Evolutionary conservation across 768 basidiomycete species (phyloP).

Genomic region (Leccinum variicolor): DNA sequence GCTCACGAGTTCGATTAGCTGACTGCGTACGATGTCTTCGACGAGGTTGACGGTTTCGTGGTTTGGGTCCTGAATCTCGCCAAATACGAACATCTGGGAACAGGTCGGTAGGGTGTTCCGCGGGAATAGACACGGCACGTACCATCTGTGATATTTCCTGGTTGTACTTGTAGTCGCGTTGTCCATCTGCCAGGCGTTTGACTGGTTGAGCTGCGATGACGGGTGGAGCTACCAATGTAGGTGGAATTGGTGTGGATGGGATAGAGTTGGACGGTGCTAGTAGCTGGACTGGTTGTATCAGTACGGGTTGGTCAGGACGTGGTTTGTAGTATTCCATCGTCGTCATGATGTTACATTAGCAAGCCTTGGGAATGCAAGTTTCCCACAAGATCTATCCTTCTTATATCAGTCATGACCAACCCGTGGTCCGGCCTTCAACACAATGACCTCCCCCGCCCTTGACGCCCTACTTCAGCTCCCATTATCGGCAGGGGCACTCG

Average conservation of each 20-base stretch:
- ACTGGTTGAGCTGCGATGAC: slow-evolving; percentile 4
- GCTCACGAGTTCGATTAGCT: slow-evolving; percentile 84
- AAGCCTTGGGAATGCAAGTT: background rate
- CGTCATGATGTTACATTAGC: background rate
- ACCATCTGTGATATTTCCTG: slow-evolving; percentile 97
- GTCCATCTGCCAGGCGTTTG: slow-evolving; percentile 24
- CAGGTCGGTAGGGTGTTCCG: background rate
- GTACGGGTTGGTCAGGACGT: slow-evolving; percentile 19
- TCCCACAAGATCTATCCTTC: background rate
- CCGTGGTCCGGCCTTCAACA: background rate
- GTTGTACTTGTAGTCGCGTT: slow-evolving; percentile 79
- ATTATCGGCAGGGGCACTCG: slow-evolving; percentile 54
- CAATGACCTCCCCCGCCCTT: slow-evolving; percentile 3
- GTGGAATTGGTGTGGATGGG: slow-evolving; percentile 21
- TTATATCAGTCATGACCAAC: background rate
- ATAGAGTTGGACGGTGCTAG: slow-evolving; percentile 10
- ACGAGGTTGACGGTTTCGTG: slow-evolving; percentile 87
- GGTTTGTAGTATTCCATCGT: slow-evolving; percentile 30
- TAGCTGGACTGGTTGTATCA: slow-evolving; percentile 11
- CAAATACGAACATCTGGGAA: slow-evolving; percentile 91
- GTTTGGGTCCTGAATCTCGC: slow-evolving; percentile 88
- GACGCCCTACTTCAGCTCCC: slow-evolving; percentile 53
- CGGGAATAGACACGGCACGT: background rate
- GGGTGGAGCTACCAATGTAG: background rate
- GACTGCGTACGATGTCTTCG: slow-evolving; percentile 91